These are phyloP conservation scores for Digitaria exilis DNA, from an alignment of 202 grass and related monocot species.

Conservation along the genomic window DNA sequence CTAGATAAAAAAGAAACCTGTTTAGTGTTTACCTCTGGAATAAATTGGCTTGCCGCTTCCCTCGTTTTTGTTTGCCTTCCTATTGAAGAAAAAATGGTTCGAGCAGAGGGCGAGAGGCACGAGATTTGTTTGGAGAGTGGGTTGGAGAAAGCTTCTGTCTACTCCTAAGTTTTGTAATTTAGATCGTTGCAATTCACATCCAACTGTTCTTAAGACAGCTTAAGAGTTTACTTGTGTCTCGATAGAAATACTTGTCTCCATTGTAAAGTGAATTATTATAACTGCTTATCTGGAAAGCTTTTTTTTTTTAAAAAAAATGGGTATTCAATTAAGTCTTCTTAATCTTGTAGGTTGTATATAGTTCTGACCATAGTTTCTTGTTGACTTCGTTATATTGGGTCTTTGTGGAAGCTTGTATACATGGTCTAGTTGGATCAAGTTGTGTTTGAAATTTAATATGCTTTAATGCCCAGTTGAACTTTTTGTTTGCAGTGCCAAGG, in stretches of 20 bases:
- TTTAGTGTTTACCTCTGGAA: too few species aligned
- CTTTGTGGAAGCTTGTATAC: neutral
- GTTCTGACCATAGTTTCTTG: neutral
- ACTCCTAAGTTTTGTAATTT: neutral
- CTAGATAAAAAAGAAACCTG: too few species aligned
- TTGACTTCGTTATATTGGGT: neutral
- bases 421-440: conserved; percentile 1
- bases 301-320: too few species aligned
- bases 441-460: conserved; percentile 11
- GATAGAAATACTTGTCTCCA: neutral
- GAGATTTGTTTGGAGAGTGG: neutral
- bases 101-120: neutral
- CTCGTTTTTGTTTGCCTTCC: neutral
- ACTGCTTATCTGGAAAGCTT: neutral
- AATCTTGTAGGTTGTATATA: neutral
- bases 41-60: neutral
- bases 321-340: neutral
- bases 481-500: conserved; percentile 18
- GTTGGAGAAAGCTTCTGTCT: neutral
- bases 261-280: neutral
- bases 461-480: neutral
- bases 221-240: neutral
- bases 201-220: neutral
- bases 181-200: neutral
- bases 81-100: neutral